Evolutionary conservation across 164 flowering plant species (phyloP), one percentile per base, ranked within the genome.

Genomic region (Amborella trichopoda): DNA sequence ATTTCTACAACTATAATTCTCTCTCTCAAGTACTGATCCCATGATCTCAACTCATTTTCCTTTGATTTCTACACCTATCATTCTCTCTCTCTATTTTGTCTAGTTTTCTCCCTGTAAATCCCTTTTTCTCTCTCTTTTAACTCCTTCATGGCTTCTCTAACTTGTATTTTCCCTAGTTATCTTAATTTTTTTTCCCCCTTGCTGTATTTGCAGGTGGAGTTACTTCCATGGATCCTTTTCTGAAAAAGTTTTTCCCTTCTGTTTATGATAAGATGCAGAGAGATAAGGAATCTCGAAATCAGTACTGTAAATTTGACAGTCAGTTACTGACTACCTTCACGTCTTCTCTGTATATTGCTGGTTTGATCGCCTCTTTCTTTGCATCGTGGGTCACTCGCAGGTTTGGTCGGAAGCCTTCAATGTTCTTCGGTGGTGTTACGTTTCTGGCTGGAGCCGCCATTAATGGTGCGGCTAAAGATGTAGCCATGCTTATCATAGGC

Each of bases 121-220:
- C n/a, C n/a, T n/a, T n/a, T n/a, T n/a, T n/a, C n/a, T n/a, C n/a
- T n/a, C n/a, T n/a, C n/a, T n/a, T n/a, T n/a, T n/a, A n/a, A n/a
- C n/a, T n/a, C n/a, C n/a, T n/a, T n/a, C n/a, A n/a, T n/a, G n/a
- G n/a, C n/a, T n/a, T n/a, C n/a, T n/a, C n/a, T n/a, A n/a, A n/a
- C n/a, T n/a, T n/a, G n/a, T n/a, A n/a, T n/a, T n/a, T n/a, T n/a
- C n/a, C n/a, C n/a, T n/a, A n/a, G n/a, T n/a, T n/a, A n/a, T n/a
- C n/a, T n/a, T n/a, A n/a, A n/a, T n/a, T n/a, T n/a, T n/a, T n/a
- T n/a, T n/a, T n/a, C n/a, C n/a, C n/a, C n/a, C n/a, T n/a, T n/a
- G n/a, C n/a, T n/a, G n/a, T n/a, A n/a, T n/a, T 52, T 40, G 28
- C 38, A 54, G 61, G 66, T 20, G 66, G 66, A 27, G 66, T 62